A percentile compares a stretch with the other conserved stretches of the same genome.
Conservation (phyloP, 371 early-diverging fungal genomes). For the Fennellomyces sp. region DNA sequence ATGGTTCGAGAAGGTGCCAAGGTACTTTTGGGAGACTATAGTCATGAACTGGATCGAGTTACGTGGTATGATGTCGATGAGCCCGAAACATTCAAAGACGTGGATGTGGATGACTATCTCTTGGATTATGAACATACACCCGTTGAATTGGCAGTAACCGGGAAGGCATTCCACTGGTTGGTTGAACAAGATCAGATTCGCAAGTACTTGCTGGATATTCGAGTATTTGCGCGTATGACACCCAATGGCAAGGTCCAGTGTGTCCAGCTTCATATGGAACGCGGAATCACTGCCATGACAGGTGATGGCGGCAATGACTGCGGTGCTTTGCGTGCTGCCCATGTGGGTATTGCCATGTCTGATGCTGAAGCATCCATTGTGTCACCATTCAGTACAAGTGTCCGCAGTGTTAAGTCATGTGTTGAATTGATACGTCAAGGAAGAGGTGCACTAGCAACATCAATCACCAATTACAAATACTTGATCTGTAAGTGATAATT, state of each 20-base stretch:
- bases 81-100: slow-evolving; percentile 21
- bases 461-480: slow-evolving; percentile 80
- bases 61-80: slow-evolving; percentile 26
- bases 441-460: slow-evolving; percentile 73
- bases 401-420: slow-evolving; percentile 64
- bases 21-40: slow-evolving; percentile 61
- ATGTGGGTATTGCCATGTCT: slow-evolving; percentile 94
- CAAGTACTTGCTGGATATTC: slow-evolving; percentile 46
- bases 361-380: slow-evolving; percentile 82
- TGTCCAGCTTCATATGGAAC: slow-evolving; percentile 57
- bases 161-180: slow-evolving; percentile 64
- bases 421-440: slow-evolving; percentile 76
- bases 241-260: slow-evolving; percentile 71
- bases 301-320: slow-evolving; percentile 99
- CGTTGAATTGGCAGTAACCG: slow-evolving; percentile 71
- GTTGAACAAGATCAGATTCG: slow-evolving; percentile 28
- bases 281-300: slow-evolving; percentile 84
- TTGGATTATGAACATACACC: slow-evolving; percentile 6
- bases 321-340: slow-evolving; percentile 90
- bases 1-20: slow-evolving; percentile 29
- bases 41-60: slow-evolving; percentile 64
- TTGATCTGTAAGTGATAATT: slow-evolving; percentile 39
- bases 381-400: slow-evolving; percentile 77
- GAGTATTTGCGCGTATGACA: slow-evolving; percentile 80
- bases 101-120: slow-evolving; percentile 40